Conservation (phyloP, 192 early-diverging fungal species). For the Coemansia sp. region DNA sequence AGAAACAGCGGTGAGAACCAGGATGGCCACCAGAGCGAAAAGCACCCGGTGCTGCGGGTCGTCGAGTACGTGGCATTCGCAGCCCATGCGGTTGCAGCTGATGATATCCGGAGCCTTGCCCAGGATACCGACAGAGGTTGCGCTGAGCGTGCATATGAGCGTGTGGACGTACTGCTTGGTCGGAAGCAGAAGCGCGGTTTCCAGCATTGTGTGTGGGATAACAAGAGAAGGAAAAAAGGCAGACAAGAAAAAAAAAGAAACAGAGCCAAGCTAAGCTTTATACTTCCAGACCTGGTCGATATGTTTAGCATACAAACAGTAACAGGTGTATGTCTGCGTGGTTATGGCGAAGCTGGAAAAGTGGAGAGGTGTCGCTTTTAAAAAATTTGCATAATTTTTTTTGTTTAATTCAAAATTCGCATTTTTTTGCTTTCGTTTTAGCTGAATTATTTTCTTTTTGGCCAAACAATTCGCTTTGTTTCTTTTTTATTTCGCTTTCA, state of each 20-base stretch:
- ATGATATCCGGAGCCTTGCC: slow-evolving; percentile 19
- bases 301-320: too few species aligned
- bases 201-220: background rate
- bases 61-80: slow-evolving; percentile 52
- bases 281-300: too few species aligned
- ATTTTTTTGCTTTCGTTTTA: too few species aligned
- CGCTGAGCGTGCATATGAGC: slow-evolving; percentile 54
- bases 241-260: background rate
- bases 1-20: slow-evolving; percentile 30
- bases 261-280: background rate
- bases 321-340: too few species aligned
- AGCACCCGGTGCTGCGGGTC: slow-evolving; percentile 37
- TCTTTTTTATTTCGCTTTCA: background rate
- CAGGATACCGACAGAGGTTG: slow-evolving; percentile 31
- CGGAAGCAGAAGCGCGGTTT: slow-evolving; percentile 21
- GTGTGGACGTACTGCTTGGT: slow-evolving; percentile 37
- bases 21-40: slow-evolving; percentile 34
- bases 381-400: too few species aligned
- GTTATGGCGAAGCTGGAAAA: too few species aligned
- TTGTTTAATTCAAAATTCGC: too few species aligned
- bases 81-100: slow-evolving; percentile 55
- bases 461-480: too few species aligned
- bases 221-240: background rate
- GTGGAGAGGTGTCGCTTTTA: too few species aligned
- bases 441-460: too few species aligned